Evolutionary conservation across 306 rosid species (phyloP).

Genomic region (Citrullus mucosospermus): DNA sequence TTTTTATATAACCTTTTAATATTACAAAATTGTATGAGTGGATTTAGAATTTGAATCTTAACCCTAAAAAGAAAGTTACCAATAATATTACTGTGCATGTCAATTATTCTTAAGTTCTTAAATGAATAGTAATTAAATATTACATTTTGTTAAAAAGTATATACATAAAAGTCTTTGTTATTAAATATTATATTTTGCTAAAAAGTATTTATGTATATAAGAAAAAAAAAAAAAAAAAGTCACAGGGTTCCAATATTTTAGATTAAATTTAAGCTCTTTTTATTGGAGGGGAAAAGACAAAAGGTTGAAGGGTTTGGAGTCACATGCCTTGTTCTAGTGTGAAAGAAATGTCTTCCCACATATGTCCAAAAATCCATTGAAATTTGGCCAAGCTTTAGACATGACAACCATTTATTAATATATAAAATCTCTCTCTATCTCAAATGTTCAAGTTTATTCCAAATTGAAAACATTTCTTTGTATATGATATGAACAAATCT

Average conservation of each 20-base stretch:
- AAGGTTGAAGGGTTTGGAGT: not conserved
- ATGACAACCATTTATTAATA: not conserved
- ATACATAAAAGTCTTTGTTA: not conserved
- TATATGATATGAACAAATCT: not conserved
- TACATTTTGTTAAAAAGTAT: not conserved
- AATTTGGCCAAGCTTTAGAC: not conserved
- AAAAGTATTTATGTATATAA: not conserved
- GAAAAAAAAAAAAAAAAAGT: too few relatives aligned
- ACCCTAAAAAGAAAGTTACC: too few relatives aligned
- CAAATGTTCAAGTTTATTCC: not conserved
- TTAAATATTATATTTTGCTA: not conserved
- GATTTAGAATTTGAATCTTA: too few relatives aligned
- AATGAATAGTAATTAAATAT: too few relatives aligned
- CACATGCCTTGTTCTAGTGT: not conserved
- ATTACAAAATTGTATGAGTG: too few relatives aligned
- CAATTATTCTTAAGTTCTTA: too few relatives aligned
- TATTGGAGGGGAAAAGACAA: not conserved
- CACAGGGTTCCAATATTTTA: not conserved
- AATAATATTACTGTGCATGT: too few relatives aligned
- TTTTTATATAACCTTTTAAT: too few relatives aligned
- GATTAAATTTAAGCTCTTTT: not conserved
- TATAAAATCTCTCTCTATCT: not conserved
- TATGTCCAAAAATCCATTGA: not conserved
- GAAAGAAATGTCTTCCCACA: not conserved
- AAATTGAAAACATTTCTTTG: not conserved